Base-by-base conservation (phyloP, 345 rosid genomes). In the Populus nigra region DNA sequence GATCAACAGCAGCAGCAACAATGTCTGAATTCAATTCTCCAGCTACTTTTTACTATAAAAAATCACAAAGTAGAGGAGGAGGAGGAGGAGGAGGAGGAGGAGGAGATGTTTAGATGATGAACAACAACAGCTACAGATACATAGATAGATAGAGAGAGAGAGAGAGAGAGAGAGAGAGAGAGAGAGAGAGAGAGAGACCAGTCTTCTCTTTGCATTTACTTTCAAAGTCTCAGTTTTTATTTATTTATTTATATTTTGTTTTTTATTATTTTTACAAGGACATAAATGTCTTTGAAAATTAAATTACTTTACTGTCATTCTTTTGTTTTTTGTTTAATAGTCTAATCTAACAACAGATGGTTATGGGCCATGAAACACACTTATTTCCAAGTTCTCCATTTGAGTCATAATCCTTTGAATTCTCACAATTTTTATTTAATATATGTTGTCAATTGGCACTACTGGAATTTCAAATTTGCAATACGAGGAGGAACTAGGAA, bases 141-240 rank as follows among this genome's bases (percentile, higher is more conserved):
- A n/a, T n/a, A n/a, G n/a, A n/a, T n/a, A n/a, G n/a, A n/a, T n/a
- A 50, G 17, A 50, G 57, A 50, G 9, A 18, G 59, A 53, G 0
- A 53, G 29, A 59, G n/a, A n/a, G n/a, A 45, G 49, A 57, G 25
- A 22, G 62, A 49, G 53, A 41, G 45, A 41, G 47, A 55, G 63
- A 57, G 27, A 8, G 27, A 50, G 17, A 50, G 57, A 50, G 9
- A 18, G 59, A 53, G 0, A 53, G 29, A 59, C 29, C 63, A n/a
- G 63, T 59, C 63, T 59, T 59, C 63, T 9, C 63, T 59, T 59
- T n/a, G 63, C 63, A 59, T 59, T 59, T 59, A n/a, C 63, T 59
- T 59, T 59, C 63, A 59, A 59, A 59, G 63, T 59, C 63, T 57
- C 63, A n/a, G 63, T 59, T 59, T n/a, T 59, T 8, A 2, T 57